Conservation (phyloP, 2,329 filamentous ascomycete genomes). For the Paecilomyces sp. region DNA sequence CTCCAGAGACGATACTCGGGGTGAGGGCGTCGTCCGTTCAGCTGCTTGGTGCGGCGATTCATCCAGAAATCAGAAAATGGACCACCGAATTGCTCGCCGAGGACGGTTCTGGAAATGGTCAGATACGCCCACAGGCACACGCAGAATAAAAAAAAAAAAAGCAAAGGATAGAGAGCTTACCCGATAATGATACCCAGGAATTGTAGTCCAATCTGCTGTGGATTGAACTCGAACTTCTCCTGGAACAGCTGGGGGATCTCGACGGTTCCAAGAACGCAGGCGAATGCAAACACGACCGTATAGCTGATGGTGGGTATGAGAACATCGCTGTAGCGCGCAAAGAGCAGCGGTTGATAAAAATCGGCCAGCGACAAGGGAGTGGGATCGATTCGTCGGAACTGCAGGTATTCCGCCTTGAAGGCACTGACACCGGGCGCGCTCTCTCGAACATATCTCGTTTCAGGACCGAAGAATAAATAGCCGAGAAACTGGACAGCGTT, state of each 20-base stretch:
- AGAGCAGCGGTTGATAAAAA: slow-evolving; percentile 40
- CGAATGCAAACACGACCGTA: slow-evolving; percentile 47
- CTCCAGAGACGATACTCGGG: slow-evolving; percentile 8
- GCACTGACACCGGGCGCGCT: slow-evolving; percentile 19
- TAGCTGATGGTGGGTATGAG: slow-evolving; percentile 44
- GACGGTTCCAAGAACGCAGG: slow-evolving; percentile 43
- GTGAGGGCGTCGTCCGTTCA: neutral
- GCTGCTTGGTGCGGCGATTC: neutral
- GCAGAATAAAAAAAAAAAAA: neutral
- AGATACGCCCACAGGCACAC: neutral
- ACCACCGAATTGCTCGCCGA: neutral
- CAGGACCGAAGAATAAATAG: slow-evolving; percentile 43
- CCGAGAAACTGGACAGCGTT: slow-evolving; percentile 45
- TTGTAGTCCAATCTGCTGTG: slow-evolving; percentile 49
- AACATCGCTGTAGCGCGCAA: slow-evolving; percentile 36
- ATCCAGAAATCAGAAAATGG: neutral
- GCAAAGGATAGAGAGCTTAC: slow-evolving; percentile 20
- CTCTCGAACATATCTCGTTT: slow-evolving; percentile 41
- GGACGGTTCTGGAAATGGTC: neutral
- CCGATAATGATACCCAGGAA: slow-evolving; percentile 49
- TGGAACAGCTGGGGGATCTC: slow-evolving; percentile 51
- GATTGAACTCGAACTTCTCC: slow-evolving; percentile 46
- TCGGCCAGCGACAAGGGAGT: slow-evolving; percentile 36
- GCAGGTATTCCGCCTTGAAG: slow-evolving; percentile 33
- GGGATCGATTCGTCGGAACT: slow-evolving; percentile 40